Evolutionary conservation across 2,329 filamentous ascomycete species (phyloP), one percentile per base, ranked within the genome.

Genomic region (Aspergillus arachidicola): DNA sequence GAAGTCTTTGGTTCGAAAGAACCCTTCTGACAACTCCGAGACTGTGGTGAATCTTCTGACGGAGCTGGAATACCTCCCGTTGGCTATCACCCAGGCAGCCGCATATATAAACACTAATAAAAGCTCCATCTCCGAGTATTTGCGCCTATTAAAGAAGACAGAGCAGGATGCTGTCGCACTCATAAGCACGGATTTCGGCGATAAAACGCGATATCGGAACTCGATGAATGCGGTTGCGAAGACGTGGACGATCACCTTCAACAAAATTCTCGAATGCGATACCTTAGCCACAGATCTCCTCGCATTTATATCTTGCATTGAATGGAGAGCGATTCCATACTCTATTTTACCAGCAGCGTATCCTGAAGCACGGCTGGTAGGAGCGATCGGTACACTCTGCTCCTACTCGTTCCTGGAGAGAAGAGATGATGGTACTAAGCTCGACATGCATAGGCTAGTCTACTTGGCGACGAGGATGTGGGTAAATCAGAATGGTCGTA

Each of bases 211-310:
- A 50, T 76, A 79, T 57, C 56, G 38, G 3, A 62, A 71, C 10
- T 60, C 71, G 14, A 65, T 67, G 43, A 78, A 76, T 61, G 66
- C 77, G 5, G 68, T 80, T 23, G 71, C 73, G 12, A 76, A 67
- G 3, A 65, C 56, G 34, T 81, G 75, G 76, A 66, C 71, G 7
- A 74, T 80, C 32, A 76, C 76, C 6, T 78, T 80, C 53, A 60
- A 76, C 11, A 69, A 76, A 45, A 78, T 80, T 32, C 69, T 60
- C 23, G 50, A 62, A 23, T 46, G 61, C 26, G 65, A 79, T 64
- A 56, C 58, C 7, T 58, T 75, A 23, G 78, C 78, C 4, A 71
- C 68, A 23, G 67, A 74, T 30, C 72, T 74, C 38, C 68, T 80
- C 10, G 71, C 64, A 38, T 75, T 76, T 23, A 76, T 80, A 66